Evolutionary conservation across 1,139 yeast species (phyloP).

Genomic region (Taiozyma onychis): DNA sequence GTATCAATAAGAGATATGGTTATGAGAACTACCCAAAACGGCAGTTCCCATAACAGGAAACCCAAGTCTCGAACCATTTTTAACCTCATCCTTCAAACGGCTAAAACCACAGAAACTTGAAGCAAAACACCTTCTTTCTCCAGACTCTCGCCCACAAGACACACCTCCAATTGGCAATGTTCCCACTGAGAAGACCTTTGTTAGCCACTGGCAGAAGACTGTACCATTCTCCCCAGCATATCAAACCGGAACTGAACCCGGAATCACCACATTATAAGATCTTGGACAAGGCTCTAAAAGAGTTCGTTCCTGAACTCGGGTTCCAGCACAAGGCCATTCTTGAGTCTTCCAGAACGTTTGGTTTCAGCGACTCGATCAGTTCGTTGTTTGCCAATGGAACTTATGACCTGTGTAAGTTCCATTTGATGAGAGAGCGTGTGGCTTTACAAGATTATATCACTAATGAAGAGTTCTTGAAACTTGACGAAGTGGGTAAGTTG

Average conservation of each 20-base stretch:
- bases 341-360: conserved; percentile 54
- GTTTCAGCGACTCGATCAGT: conserved; percentile 62
- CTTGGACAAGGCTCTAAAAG: conserved; percentile 39
- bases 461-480: conserved; percentile 24
- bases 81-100: neutral
- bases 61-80: neutral
- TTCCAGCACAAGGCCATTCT: conserved; percentile 58
- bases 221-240: neutral
- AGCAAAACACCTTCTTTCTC: neutral
- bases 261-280: conserved; percentile 34
- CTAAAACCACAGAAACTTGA: neutral
- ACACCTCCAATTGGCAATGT: neutral
- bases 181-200: neutral
- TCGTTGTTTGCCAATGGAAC: conserved; percentile 53
- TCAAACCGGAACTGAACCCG: conserved; percentile 16
- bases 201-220: neutral
- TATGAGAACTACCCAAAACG: neutral
- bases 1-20: neutral
- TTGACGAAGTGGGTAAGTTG: conserved; percentile 30
- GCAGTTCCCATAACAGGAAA: neutral
- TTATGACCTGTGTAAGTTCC: conserved; percentile 60
- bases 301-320: conserved; percentile 63
- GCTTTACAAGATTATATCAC: conserved; percentile 29
- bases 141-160: neutral
- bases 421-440: conserved; percentile 53